Conservation (phyloP, 177 flowering plant genomes). For the Telopea speciosissima region DNA sequence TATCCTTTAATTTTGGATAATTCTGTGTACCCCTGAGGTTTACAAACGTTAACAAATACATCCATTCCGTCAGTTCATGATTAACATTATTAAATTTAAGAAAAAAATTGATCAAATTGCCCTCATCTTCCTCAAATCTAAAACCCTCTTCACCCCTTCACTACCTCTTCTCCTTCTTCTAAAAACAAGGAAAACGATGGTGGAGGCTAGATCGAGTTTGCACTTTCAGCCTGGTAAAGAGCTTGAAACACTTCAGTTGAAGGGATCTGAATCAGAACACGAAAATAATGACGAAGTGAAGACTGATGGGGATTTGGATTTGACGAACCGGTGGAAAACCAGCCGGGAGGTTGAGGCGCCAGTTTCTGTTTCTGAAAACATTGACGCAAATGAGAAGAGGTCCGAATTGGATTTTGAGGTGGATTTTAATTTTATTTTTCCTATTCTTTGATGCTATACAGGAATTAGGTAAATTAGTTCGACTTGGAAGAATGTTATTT, state of each 20-base stretch:
- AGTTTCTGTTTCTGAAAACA: slow-evolving; percentile 18
- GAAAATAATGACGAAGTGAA: slow-evolving; percentile 11
- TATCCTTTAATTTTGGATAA: no score
- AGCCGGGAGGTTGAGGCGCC: slow-evolving; percentile 14
- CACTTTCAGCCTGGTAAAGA: slow-evolving; percentile 41
- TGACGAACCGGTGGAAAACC: slow-evolving; percentile 10
- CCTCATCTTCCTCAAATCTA: no score
- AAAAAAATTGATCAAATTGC: no score
- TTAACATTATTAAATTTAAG: no score
- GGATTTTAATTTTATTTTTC: background rate
- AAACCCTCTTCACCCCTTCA: no score
- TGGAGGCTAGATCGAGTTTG: slow-evolving; percentile 13
- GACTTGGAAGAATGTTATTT: background rate
- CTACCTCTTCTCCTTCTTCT: no score
- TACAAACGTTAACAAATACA: no score
- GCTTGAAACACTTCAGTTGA: slow-evolving; percentile 34
- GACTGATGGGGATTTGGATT: slow-evolving; percentile 12
- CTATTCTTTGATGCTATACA: background rate
- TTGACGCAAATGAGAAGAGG: slow-evolving; percentile 46
- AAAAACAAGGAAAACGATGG: slow-evolving; percentile 16
- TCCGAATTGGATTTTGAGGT: slow-evolving; percentile 54
- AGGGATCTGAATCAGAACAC: slow-evolving; percentile 23
- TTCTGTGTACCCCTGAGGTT: no score
- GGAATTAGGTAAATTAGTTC: background rate
- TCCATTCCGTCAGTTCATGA: no score